phyloP scores from a whole-genome alignment of 2,329 filamentous ascomycete species.

The Elsinoe fawcettii region DNA sequence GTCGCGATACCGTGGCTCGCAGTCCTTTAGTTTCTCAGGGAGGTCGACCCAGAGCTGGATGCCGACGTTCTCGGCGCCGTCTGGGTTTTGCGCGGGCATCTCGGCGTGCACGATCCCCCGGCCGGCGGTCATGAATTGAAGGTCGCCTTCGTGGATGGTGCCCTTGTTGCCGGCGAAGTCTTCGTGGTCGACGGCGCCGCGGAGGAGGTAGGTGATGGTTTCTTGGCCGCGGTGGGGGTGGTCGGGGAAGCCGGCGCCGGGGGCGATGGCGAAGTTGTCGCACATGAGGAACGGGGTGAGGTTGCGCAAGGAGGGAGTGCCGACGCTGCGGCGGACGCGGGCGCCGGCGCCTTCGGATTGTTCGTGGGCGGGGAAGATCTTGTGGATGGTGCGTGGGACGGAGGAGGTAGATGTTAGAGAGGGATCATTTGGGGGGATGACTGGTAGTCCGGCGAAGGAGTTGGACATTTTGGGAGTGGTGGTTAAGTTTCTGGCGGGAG shows the following conservation, averaged over 20 bases:
- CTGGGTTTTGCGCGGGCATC: constrained; percentile 75
- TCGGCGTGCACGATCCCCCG: constrained; percentile 89
- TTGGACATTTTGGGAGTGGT: constrained; percentile 22
- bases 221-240: constrained; percentile 79
- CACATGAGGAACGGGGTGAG: constrained; percentile 94
- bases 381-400: constrained; percentile 65
- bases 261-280: constrained; percentile 76
- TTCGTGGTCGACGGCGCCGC: constrained; percentile 80
- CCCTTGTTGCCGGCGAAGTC: constrained; percentile 83
- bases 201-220: constrained; percentile 82
- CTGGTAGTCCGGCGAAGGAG: constrained; percentile 42
- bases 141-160: constrained; percentile 75
- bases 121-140: constrained; percentile 97
- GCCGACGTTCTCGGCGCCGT: constrained; percentile 71
- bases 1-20: constrained; percentile 89
- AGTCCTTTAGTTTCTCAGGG: constrained; percentile 70
- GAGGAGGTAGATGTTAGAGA: constrained; percentile 51
- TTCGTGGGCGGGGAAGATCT: constrained; percentile 76
- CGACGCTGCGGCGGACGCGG: constrained; percentile 77
- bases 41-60: constrained; percentile 96
- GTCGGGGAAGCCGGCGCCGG: constrained; percentile 82
- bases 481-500: constrained; percentile 16
- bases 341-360: constrained; percentile 85
- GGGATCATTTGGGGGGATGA: constrained; percentile 38
- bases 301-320: constrained; percentile 73